Evolutionary conservation across 306 rosid species (phyloP), one percentile per base, ranked within the genome.

Genomic region (Trifolium pratense): DNA sequence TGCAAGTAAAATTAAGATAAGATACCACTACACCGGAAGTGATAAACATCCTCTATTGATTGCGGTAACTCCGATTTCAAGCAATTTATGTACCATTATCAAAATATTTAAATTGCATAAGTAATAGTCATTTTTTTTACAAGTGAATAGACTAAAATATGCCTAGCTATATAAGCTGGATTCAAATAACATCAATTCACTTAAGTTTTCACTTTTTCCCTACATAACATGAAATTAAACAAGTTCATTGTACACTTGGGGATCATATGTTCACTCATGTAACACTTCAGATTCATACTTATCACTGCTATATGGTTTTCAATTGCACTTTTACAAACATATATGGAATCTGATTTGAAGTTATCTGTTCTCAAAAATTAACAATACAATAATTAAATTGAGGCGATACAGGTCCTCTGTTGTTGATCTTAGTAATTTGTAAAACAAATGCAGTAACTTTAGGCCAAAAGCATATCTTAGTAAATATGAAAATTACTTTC

Each of bases 321-420:
- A 71, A 71, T 13, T 66, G 65, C 49, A 42, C 42, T 15, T 76
- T 34, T 58, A 31, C 10, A 49, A 17, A 67, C n/a, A 1, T 45
- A 25, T 10, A 1, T 26, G 29, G 79, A 81, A 81, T 81, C 79
- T 42, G 79, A 82, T 77, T 53, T 77, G 79, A 26, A 49, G 51
- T 72, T 71, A 81, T 71, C 79, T 66, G 75, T 31, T 55, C 34
- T 51, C 2, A 36, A 61, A 3, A 16, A 52, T 68, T 60, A 53
- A 10, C 31, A 20, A 39, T 53, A 39, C 26, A 67, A 40, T 20
- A 68, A 10, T 49, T 43, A 74, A 59, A 74, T 25, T 48, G 53
- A 31, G 70, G 23, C 46, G 56, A 45, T 66, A 32, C 36, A 71
- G 3, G 62, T 32, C 3, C 42, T 2, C 6, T 26, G 15, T 7